Evolutionary conservation across 768 basidiomycete genomes (phyloP), one percentile per base, ranked within the genome.

Genomic region (Suillus subalutaceus): DNA sequence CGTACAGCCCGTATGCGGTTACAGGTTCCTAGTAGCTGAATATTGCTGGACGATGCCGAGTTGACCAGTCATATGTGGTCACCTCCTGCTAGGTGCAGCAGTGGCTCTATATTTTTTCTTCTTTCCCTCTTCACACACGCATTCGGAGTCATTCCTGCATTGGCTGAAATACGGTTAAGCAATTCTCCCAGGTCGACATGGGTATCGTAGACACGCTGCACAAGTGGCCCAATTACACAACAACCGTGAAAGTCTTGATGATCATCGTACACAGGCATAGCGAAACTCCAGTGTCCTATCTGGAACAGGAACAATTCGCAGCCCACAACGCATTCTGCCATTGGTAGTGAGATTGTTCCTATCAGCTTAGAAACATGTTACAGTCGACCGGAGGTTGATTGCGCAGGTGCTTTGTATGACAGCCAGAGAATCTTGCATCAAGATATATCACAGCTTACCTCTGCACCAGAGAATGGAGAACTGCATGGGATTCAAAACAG

Each of bases 141-240:
- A 43, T 43, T 43, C 8, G 8, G 8, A 67, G 18, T 73, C 67
- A 20, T 73, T 70, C 1, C 63, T 66, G 50, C 68, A 63, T 35
- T 55, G 65, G 40, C 70, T 65, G 41, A 65, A 68, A 53, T 68
- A 69, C 7, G 68, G n/a, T 63, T 52, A 56, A 69, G 15, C 43
- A 71, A 67, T 64, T 16, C 26, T 30, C 52, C 7, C 15, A 53
- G 26, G 40, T 52, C 7, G 26, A 9, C 23, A 52, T 26, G 13
- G 23, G 23, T 26, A 52, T 52, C 50, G 2, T 26, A 52, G 16
- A 30, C 50, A 30, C 6, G 15, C 50, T 30, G 7, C 50, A 15
- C 13, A 41, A 41, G 40, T 41, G 15, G 13, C 12, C 5, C 40
- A 15, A 41, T 41, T 41, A 13, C 40, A 16, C 50, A 52, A 52